Evolutionary conservation across 2,329 filamentous ascomycete genomes (phyloP).

Genomic region (Penicillium sp.): DNA sequence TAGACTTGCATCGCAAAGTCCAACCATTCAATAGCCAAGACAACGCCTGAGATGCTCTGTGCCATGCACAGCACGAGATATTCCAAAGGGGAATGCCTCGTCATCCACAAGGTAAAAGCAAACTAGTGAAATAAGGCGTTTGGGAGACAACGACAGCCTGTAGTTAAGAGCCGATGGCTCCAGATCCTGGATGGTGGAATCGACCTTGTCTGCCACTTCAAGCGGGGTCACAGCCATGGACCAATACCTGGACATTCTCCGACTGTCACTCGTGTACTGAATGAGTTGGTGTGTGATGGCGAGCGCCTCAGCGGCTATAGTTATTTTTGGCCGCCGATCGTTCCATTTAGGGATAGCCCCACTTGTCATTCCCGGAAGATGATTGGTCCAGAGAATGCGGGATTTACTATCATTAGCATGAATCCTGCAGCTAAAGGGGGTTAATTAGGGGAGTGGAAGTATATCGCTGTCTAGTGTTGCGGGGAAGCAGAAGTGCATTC

Average conservation of each 20-base stretch:
- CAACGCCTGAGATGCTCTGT: no score
- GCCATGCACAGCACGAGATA: no score
- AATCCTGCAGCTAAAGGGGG: slow-evolving; percentile 9
- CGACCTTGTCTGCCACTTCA: background rate
- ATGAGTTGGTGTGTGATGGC: slow-evolving; percentile 13
- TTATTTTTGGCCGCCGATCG: slow-evolving; percentile 13
- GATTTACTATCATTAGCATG: slow-evolving; percentile 22
- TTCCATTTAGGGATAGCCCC: background rate
- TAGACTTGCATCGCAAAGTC: no score
- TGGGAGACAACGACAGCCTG: slow-evolving; percentile 6
- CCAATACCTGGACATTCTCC: background rate
- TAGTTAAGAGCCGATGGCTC: slow-evolving; percentile 6
- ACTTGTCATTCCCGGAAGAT: no score
- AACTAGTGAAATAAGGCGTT: background rate
- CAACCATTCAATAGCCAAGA: no score
- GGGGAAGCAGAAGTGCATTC: slow-evolving; percentile 13
- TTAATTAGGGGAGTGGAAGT: slow-evolving; percentile 12
- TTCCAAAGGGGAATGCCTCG: no score
- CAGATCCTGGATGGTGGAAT: slow-evolving; percentile 7
- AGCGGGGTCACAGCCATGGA: slow-evolving; percentile 1
- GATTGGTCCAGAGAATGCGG: slow-evolving; percentile 6
- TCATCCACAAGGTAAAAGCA: background rate
- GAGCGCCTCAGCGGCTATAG: slow-evolving; percentile 22
- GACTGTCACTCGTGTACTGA: background rate
- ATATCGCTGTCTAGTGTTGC: no score